Evolutionary conservation across 352 stramenopile genomes (phyloP), one percentile per base, ranked within the genome.

Genomic region (Pythium aristosporum): DNA sequence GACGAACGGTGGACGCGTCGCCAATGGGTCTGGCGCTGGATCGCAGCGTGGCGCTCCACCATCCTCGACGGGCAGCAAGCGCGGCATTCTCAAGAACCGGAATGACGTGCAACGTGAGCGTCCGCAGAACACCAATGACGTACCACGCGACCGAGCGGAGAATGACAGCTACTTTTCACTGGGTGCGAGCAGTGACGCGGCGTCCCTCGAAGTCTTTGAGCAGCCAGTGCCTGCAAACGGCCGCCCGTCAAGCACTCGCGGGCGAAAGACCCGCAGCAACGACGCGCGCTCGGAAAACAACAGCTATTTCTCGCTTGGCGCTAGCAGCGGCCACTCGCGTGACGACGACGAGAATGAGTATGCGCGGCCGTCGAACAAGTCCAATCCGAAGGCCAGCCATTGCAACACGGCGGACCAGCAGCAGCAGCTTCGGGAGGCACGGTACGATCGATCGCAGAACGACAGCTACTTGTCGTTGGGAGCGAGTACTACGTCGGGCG

Each of bases 61-160:
- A n/a, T 28, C 64, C 3, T 56, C 51, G 11, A 59, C n/a, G 0
- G 42, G 63, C 12, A 50, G 21, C 23, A 62, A 61, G 39, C 57
- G 52, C 0, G 65, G 65, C 13, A 72, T 72, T 25, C 54, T 72
- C 34, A 72, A 72, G 58, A 72, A 72, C 58, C 48, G 59, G 46
- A 64, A 72, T 36, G 58, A 72, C 25, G 39, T 60, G 12, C 57
- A 25, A 16, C 41, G 57, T 2, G 52, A 62, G 16, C 61, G 61
- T 25, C 9, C 43, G 16, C 43, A 71, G 44, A 65, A 65, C 57
- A 36, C 44, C 25, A 65, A 71, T 37, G 64, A 71, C 34, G 34
- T 57, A 5, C 39, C 28, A n/a, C 41, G 54, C 11, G 54, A 64
- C 28, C 63, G 63, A 13, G n/a, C 43, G 9, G 44, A 63, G 37